A percentile compares a stretch with the other conserved stretches of the same genome.
These are phyloP conservation scores for Saccharum spontaneum DNA, from an alignment of 176 grass and related monocot genomes.

Conservation along the genomic window DNA sequence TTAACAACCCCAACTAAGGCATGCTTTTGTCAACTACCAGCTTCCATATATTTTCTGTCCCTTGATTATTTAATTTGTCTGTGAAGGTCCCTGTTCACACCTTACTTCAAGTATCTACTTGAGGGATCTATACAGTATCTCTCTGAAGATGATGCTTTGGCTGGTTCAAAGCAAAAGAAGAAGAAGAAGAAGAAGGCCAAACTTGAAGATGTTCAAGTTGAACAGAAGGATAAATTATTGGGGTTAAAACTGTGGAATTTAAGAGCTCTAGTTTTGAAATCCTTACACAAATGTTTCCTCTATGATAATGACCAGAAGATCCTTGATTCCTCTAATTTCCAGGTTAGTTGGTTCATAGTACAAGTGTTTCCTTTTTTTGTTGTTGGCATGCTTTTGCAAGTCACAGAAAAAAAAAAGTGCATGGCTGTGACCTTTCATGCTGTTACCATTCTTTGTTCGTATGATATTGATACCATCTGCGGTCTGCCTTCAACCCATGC, in stretches of 20 bases:
- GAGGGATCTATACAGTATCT: constrained; percentile 71
- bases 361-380: background rate
- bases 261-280: constrained; percentile 74
- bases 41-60: background rate
- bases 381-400: background rate
- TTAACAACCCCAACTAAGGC: constrained; percentile 10
- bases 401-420: background rate
- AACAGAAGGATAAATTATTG: constrained; percentile 41
- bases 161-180: constrained; percentile 53
- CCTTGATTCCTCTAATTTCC: constrained; percentile 79
- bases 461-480: background rate
- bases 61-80: constrained; percentile 33
- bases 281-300: constrained; percentile 85
- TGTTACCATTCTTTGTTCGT: background rate
- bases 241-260: constrained; percentile 72
- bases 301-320: constrained; percentile 83
- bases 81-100: constrained; percentile 82
- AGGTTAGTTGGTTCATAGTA: constrained; percentile 47
- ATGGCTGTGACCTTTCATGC: background rate
- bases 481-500: background rate
- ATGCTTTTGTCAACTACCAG: background rate
- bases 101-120: constrained; percentile 94
- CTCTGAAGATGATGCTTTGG: constrained; percentile 48
- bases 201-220: constrained; percentile 34
- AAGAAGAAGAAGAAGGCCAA: constrained; percentile 67